Conservation (phyloP, 805 yeast species). For the Ogataea salicorniae region DNA sequence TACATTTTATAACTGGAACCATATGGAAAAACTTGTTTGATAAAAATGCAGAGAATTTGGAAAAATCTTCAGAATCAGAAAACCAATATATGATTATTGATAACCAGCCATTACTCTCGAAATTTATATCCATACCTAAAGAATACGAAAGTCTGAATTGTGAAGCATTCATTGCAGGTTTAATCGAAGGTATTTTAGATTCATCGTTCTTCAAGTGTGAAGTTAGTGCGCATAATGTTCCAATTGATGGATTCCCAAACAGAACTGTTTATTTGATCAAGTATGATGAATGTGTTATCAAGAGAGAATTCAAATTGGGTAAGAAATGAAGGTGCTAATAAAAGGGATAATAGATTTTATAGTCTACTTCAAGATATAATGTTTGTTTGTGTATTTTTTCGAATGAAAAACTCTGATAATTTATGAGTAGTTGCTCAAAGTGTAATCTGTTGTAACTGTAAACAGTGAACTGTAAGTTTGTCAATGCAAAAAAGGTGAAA, state of each 20-base stretch:
- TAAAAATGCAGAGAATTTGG: constrained; percentile 51
- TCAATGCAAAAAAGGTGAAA: no score
- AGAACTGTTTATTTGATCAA: constrained; percentile 74
- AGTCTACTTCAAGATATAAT: no score
- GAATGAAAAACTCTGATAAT: no score
- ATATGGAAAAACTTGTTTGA: constrained; percentile 77
- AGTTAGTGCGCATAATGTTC: constrained; percentile 81
- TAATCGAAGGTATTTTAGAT: constrained; percentile 77
- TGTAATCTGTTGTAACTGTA: no score
- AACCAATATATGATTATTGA: constrained; percentile 78
- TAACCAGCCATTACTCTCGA: constrained; percentile 63
- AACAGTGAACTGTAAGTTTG: no score
- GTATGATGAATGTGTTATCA: constrained; percentile 53
- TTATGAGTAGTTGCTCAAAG: no score
- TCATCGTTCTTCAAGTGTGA: constrained; percentile 64
- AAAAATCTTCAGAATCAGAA: constrained; percentile 46
- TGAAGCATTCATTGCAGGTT: constrained; percentile 79
- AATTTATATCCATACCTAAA: constrained; percentile 70
- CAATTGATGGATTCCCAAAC: constrained; percentile 50
- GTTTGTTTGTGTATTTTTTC: no score
- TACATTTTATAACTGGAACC: constrained; percentile 69
- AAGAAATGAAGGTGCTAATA: constrained; percentile 1
- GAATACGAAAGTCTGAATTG: constrained; percentile 76
- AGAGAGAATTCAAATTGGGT: constrained; percentile 39
- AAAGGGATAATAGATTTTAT: no score